Conservation (phyloP, 2,329 filamentous ascomycete genomes). For the Epichloe bromicola region DNA sequence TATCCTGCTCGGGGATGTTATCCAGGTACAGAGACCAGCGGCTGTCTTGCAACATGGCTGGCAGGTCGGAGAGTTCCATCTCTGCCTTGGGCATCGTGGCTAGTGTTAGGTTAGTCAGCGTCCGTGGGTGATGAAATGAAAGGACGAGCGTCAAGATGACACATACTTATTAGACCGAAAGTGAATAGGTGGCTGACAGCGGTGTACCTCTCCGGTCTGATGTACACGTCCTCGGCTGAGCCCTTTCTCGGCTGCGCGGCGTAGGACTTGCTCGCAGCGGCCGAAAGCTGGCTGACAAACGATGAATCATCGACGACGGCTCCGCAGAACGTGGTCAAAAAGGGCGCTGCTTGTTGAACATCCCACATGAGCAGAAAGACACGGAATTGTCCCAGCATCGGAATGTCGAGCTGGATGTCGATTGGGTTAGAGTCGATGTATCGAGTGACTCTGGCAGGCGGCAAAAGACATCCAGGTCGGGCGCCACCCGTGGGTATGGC, state of each 20-base stretch:
- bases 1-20: conserved; percentile 44
- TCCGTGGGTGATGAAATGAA: background rate
- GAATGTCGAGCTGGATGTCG: conserved; percentile 65
- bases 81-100: conserved; percentile 47
- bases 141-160: background rate
- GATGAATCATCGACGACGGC: conserved; percentile 37
- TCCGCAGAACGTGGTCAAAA: conserved; percentile 46
- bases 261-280: conserved; percentile 49
- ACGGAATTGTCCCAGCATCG: conserved; percentile 64
- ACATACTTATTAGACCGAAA: conserved; percentile 52
- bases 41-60: conserved; percentile 47
- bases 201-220: conserved; percentile 55
- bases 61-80: conserved; percentile 54
- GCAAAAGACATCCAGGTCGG: conserved; percentile 44
- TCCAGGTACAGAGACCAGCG: conserved; percentile 64
- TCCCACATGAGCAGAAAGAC: conserved; percentile 59
- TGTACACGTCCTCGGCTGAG: conserved; percentile 51
- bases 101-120: conserved; percentile 10
- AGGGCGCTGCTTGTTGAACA: conserved; percentile 39
- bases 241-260: conserved; percentile 40
- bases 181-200: conserved; percentile 57
- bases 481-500: conserved; percentile 33
- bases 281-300: conserved; percentile 46
- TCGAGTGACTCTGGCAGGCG: conserved; percentile 57
- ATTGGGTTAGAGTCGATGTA: conserved; percentile 70